Base-by-base conservation (phyloP, 441 rosid species). In the Adansonia madagascariensis region DNA sequence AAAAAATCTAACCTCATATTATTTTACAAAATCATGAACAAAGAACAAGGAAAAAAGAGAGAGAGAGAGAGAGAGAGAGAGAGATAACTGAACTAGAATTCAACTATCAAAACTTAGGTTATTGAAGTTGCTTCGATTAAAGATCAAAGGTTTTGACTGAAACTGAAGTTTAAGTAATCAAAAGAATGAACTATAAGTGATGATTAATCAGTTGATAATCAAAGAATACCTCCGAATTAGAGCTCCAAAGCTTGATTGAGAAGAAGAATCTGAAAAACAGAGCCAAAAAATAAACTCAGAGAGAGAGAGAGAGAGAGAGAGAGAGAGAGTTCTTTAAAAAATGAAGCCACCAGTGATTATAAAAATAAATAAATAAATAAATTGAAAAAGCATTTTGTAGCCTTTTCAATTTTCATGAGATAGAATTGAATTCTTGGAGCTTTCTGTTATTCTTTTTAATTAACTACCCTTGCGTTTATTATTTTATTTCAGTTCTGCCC, bases 401-500 rank as follows among this genome's bases (percentile, higher is more conserved):
- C 67, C 73, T 76, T 75, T 76, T 82, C 73, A 46, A 66, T 79
- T 59, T 20, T 55, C 39, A 8, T 49, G 79, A 57, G 66, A 15
- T 8, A 12, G 46, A 63, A 80, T 74, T 82, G 87, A 81, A 82
- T 77, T 85, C 81, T 76, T 81, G 85, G 74, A 81, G 56, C 66
- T 20, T 83, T 63, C 59, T 57, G 62, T 46, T 8, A 1, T 0
- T 14, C 69, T 39, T 35, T 31, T 12, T 63, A 63, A 50, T 0
- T 50, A 55, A 1, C 27, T 71, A 39, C 73, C 81, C 77, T n/a
- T 4, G 1, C 1, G 15, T 3, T 79, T 73, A 3, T 0, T 0
- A 0, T 0, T 41, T 83, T 72, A 80, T 86, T 82, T 74, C 88
- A 3, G n/a, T 4, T 43, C 0, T 75, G 80, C 88, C 88, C 15